Percentiles rank a stretch among this genome's conserved stretches.
Conservation (phyloP, 78 protist species). For the Pigoraptor vietnamica region DNA sequence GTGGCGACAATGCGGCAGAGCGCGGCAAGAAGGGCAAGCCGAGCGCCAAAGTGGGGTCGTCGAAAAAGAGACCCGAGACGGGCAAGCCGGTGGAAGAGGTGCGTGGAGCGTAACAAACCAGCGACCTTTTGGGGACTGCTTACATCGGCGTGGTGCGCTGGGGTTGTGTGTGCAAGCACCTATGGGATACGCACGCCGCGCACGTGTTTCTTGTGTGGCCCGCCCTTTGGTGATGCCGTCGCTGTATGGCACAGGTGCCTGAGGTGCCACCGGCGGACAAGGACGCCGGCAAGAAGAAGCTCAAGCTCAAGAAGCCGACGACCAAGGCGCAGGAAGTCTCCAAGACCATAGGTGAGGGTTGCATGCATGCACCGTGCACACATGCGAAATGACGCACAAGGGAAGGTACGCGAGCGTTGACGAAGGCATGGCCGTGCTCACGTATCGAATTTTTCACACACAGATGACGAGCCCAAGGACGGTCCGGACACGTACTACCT, state of each 20-base stretch:
- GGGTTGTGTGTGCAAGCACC: too few species aligned
- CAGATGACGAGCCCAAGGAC: not conserved
- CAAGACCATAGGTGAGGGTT: not conserved
- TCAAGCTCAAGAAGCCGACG: not conserved
- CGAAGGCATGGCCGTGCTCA: not conserved
- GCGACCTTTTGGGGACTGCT: too few species aligned
- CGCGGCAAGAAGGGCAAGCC: not conserved
- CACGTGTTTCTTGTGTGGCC: too few species aligned
- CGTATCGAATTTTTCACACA: not conserved
- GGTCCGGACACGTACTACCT: not conserved
- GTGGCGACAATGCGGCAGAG: not conserved
- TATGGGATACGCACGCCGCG: too few species aligned
- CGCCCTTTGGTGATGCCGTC: too few species aligned
- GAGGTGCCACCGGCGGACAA: not conserved
- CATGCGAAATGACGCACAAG: too few species aligned
- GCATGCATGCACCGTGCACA: too few species aligned
- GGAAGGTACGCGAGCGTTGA: too few species aligned
- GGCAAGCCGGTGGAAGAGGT: not conserved
- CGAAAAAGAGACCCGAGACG: not conserved
- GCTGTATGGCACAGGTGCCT: too few species aligned
- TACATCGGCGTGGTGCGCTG: too few species aligned
- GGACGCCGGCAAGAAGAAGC: not conserved
- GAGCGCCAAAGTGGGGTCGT: not conserved
- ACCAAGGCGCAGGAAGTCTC: not conserved
- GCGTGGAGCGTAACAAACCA: too few species aligned